Evolutionary conservation across 2,329 filamentous ascomycete species (phyloP), one percentile per base, ranked within the genome.

Genomic region (Penicillium capsulatum): DNA sequence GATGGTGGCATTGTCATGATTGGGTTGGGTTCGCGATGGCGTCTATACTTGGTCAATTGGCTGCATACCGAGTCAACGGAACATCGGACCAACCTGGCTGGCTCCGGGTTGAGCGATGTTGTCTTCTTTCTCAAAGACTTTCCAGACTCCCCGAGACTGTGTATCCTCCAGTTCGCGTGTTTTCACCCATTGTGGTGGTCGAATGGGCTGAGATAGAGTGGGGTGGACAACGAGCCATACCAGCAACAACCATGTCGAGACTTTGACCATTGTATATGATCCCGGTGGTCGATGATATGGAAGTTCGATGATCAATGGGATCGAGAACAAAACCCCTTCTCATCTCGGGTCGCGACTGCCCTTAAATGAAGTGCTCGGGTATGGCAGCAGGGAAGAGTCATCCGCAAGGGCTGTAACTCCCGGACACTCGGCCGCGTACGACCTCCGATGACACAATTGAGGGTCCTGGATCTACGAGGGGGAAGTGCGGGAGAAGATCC

Each of bases 381-480:
- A 44, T 27, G 31, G 36, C 43, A 43, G 15, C 17, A 35, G 35
- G 42, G 35, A 31, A 19, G 40, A 35, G 33, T 10, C 0, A 30
- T 31, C 46, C 44, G 47, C 49, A 54, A 51, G 49, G 51, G 47
- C 38, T 22, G 22, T 37, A 37, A 32, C 31, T 45, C 28, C 17
- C 14, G 24, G 26, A 34, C 34, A 37, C 15, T 34, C 36, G 29
- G n/a, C 38, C 38, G 41, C 16, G 49, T 45, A 49, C 37, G 17
- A 51, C 48, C 31, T 34, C 33, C 20, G 17, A 28, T 9, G n/a
- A 31, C 34, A 28, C 34, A 40, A 34, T 40, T 4, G 31, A 20
- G 5, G 13, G 29, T n/a, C 32, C 31, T 42, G 13, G 30, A 44
- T 40, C 38, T 20, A 49, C 43, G 36, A 31, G 37, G 19, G 31